Conservation (phyloP, 805 yeast genomes). For the Wickerhamiella musiphila region DNA sequence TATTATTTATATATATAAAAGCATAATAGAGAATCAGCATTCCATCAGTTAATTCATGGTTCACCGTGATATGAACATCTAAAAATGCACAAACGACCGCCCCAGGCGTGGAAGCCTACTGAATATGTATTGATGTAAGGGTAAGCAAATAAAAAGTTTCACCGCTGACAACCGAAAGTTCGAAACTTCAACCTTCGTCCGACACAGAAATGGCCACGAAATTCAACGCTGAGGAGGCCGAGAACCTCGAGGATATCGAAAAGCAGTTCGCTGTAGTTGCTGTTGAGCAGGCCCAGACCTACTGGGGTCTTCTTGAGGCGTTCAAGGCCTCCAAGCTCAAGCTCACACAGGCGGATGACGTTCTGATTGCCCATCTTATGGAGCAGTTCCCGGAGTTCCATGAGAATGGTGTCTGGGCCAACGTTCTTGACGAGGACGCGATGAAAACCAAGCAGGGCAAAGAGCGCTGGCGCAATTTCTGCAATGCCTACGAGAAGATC, state of each 20-base stretch:
- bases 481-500: slow-evolving; percentile 60
- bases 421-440: slow-evolving; percentile 50
- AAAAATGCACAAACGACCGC: too few species aligned
- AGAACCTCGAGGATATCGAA: slow-evolving; percentile 88
- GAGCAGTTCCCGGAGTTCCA: slow-evolving; percentile 79
- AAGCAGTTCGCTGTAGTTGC: slow-evolving; percentile 97
- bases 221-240: slow-evolving; percentile 80
- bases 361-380: slow-evolving; percentile 25
- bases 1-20: too few species aligned
- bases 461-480: slow-evolving; percentile 77
- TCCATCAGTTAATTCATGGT: too few species aligned
- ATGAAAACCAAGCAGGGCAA: slow-evolving; percentile 71
- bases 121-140: too few species aligned
- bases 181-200: too few species aligned
- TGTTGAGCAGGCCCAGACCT: slow-evolving; percentile 80
- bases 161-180: too few species aligned
- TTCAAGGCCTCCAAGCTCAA: slow-evolving; percentile 59
- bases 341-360: slow-evolving; percentile 26
- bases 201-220: slow-evolving; percentile 12
- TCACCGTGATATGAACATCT: too few species aligned
- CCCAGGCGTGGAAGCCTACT: too few species aligned
- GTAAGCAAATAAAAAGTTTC: too few species aligned
- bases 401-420: slow-evolving; percentile 35
- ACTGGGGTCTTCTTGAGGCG: slow-evolving; percentile 64
- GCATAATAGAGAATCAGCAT: too few species aligned